Base-by-base conservation (phyloP, 1,284 basidiomycete species). In the Rhodotorula sp. region DNA sequence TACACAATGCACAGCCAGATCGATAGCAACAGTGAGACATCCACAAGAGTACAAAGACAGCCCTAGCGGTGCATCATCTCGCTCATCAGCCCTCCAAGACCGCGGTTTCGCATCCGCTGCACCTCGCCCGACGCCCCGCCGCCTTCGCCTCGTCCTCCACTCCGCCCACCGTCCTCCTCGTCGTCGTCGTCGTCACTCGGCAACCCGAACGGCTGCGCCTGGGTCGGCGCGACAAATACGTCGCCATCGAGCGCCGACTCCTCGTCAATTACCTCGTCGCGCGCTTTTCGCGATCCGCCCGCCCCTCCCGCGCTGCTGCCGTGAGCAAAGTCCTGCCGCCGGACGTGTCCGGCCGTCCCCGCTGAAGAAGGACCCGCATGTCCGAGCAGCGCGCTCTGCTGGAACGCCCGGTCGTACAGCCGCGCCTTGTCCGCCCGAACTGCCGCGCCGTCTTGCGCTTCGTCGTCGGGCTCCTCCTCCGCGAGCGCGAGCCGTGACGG, bases 401-500 rank as follows among this genome's bases (percentile, higher is more conserved):
- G 84, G 63, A 92, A 83, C 45, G 90, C 89, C 41, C 87, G 86
- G 76, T 91, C 90, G 80, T 91, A 91, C 77, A 88, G 87, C 68
- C 87, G 85, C 16, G 87, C 85, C 66, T 86, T 86, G 67, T 89
- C 88, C 16, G 82, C 82, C 10, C 61, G 49, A 4, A 41, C 48
- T 3, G 34, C n/a, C 34, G 59, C 54, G n/a, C 34, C 49, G 14
- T 48, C 10, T 1, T 42, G 19, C 19, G 50, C 25, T n/a, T 50
- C 41, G 49, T 14, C 27, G 49, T 42, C 3, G n/a, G 19, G 10
- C 13, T n/a, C 63, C 23, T 66, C 58, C 42, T 66, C 65, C 2
- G 41, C 60, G 46, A 61, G 60, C 7, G 61, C 42, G 41, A 10
- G 52, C 23, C 52, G 27, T 59, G 64, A 0, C 48, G 61, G 3